Base-by-base conservation (phyloP, 352 stramenopile genomes). In the Saprolegnia diclina region DNA sequence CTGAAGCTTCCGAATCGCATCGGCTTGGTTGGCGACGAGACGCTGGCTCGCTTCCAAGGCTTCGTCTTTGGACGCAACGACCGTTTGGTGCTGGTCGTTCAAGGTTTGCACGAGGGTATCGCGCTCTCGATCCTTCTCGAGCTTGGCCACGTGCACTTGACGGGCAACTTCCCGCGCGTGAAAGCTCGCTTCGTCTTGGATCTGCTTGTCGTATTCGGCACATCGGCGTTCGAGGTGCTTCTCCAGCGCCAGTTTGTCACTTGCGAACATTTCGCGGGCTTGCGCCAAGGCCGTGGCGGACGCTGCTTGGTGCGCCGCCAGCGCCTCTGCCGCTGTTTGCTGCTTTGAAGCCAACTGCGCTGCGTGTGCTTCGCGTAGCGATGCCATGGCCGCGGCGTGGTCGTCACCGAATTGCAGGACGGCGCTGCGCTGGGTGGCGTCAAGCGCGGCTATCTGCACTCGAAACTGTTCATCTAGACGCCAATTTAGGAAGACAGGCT, bases 41-140 rank as follows among this genome's bases (percentile, higher is more conserved):
- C 42, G 42, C 42, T 48, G 42, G 42, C 42, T n/a, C 42, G 11
- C 13, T 3, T 14, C 42, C 1, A 48, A 11, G 42, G 18, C 13
- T 14, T 48, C 42, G 3, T 48, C 42, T 48, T 48, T 48, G 42
- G 42, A 14, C 42, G 42, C 42, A n/a, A 48, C 18, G 13, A 48
- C 42, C 18, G 42, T n/a, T 3, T 7, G 42, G 7, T 48, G 42
- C 18, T 48, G 42, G 13, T 48, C 42, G 18, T 7, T 48, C 13
- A 48, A n/a, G 18, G 11, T 48, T 16, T 73, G 56, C 21, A 84
- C 59, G 5, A 71, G 71, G 13, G 74, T 65, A 0, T 65, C 59
- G 3, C 72, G 72, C 55, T 86, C 78, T 0, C 32, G n/a, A 44
- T 91, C 79, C 64, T 85, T 87, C 32, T 77, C 72, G 0, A 16